These are phyloP conservation scores for Ambrosia trifida DNA, from an alignment of 129 eudicot genomes.

Conservation along the genomic window DNA sequence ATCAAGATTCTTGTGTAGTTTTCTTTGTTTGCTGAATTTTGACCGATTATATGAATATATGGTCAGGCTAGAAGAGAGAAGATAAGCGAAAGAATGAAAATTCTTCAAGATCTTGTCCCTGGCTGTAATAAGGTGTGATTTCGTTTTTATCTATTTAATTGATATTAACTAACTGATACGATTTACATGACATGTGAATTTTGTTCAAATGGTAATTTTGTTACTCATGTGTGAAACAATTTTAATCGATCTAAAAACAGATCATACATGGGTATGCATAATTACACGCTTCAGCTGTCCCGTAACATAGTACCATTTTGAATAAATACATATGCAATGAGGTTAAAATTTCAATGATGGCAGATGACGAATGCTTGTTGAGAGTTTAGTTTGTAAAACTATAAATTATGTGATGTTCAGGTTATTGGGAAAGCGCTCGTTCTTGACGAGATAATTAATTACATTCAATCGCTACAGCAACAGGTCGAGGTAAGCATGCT, in stretches of 20 bases:
- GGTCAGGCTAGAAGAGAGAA: slow-evolving; percentile 96
- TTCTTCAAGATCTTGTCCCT: slow-evolving; percentile 95
- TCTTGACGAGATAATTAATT: slow-evolving; percentile 65
- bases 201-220: neutral
- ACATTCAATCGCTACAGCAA: too few relatives aligned
- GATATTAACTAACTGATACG: neutral
- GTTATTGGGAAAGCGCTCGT: slow-evolving; percentile 95
- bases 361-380: neutral
- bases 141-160: neutral
- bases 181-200: slow-evolving; percentile 29
- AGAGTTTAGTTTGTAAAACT: neutral
- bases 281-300: slow-evolving; percentile 14
- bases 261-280: neutral
- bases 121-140: slow-evolving; percentile 81
- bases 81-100: slow-evolving; percentile 98
- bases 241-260: slow-evolving; percentile 8
- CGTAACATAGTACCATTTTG: neutral
- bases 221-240: slow-evolving; percentile 13
- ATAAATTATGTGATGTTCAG: slow-evolving; percentile 42
- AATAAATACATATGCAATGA: neutral
- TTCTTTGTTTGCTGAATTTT: slow-evolving; percentile 5
- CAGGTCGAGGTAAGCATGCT: slow-evolving; percentile 66
- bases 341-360: neutral
- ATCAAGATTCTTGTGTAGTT: neutral
- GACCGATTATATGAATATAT: slow-evolving; percentile 13